These are phyloP conservation scores for Goffeauzyma gilvescens DNA, from an alignment of 768 basidiomycete genomes.

Conservation along the genomic window DNA sequence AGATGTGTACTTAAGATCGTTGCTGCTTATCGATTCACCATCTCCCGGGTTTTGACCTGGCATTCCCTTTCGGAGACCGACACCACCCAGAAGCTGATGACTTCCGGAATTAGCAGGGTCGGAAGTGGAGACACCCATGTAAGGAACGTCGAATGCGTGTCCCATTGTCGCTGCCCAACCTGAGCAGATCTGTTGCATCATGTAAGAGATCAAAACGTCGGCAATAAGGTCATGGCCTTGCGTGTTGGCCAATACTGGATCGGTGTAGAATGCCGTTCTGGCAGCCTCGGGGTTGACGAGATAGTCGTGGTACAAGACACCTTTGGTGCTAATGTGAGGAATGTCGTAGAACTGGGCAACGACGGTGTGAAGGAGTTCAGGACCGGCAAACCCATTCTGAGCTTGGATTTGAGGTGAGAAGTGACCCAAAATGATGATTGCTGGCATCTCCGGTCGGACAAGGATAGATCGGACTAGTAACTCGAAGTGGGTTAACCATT, in stretches of 20 bases:
- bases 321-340: conserved; percentile 73
- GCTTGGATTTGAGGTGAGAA: conserved; percentile 71
- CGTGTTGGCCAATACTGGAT: conserved; percentile 61
- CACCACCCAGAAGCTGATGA: conserved; percentile 63
- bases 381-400: conserved; percentile 63
- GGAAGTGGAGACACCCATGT: conserved; percentile 35
- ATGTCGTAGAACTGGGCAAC: conserved; percentile 97
- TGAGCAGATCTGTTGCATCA: conserved; percentile 71
- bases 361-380: conserved; percentile 70
- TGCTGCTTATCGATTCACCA: conserved; percentile 26
- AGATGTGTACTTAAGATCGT: conserved; percentile 32
- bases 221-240: conserved; percentile 66
- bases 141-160: conserved; percentile 44
- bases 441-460: conserved; percentile 72
- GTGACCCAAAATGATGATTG: conserved; percentile 84
- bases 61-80: conserved; percentile 62
- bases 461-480: conserved; percentile 80
- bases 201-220: conserved; percentile 79
- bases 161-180: conserved; percentile 62
- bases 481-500: conserved; percentile 69
- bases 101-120: conserved; percentile 20
- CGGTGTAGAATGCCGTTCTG: conserved; percentile 53
- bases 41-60: conserved; percentile 30
- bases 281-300: conserved; percentile 48
- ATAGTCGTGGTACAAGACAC: conserved; percentile 63